A percentile compares a stretch with the other conserved stretches of the same genome.
These are phyloP conservation scores for Cytospora mali DNA, from an alignment of 2,329 filamentous ascomycete species.

Conservation along the genomic window DNA sequence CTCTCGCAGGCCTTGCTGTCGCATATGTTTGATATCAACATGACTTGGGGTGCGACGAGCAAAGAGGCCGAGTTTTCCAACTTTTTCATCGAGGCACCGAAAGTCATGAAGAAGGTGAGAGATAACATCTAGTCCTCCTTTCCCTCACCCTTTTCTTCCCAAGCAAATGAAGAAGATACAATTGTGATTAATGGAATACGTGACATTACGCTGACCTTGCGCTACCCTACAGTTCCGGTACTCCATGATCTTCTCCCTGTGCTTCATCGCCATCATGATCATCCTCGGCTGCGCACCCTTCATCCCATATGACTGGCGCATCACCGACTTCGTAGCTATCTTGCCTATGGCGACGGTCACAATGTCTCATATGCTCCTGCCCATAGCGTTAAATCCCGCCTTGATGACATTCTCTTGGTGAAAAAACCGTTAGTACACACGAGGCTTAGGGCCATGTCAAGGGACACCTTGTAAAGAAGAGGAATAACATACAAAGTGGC, in stretches of 20 bases:
- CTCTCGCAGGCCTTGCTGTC: constrained; percentile 77
- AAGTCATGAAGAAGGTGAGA: constrained; percentile 75
- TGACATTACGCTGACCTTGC: constrained; percentile 11
- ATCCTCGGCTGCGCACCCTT: constrained; percentile 65
- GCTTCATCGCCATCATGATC: constrained; percentile 64
- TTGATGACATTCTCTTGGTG: constrained; percentile 81
- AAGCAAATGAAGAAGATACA: neutral
- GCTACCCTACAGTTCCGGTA: constrained; percentile 65
- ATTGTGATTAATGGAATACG: too few species aligned
- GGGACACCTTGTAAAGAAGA: too few species aligned
- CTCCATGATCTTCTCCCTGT: constrained; percentile 63
- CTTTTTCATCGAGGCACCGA: constrained; percentile 83
- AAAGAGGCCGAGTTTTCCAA: constrained; percentile 82
- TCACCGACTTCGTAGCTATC: constrained; percentile 74
- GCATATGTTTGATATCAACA: constrained; percentile 85
- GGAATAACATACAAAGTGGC: neutral
- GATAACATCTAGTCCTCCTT: too few species aligned
- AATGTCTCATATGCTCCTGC: constrained; percentile 69
- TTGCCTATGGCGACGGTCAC: constrained; percentile 75
- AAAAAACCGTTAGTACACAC: constrained; percentile 36
- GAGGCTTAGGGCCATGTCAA: too few species aligned
- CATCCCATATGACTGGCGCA: constrained; percentile 66
- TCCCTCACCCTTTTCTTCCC: neutral
- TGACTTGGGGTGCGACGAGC: constrained; percentile 82
- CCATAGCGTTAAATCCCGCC: constrained; percentile 75